Percentiles rank a stretch among this genome's conserved stretches.
Conservation (phyloP, 2,329 filamentous ascomycete species). For the Rhynchosporium agropyri region DNA sequence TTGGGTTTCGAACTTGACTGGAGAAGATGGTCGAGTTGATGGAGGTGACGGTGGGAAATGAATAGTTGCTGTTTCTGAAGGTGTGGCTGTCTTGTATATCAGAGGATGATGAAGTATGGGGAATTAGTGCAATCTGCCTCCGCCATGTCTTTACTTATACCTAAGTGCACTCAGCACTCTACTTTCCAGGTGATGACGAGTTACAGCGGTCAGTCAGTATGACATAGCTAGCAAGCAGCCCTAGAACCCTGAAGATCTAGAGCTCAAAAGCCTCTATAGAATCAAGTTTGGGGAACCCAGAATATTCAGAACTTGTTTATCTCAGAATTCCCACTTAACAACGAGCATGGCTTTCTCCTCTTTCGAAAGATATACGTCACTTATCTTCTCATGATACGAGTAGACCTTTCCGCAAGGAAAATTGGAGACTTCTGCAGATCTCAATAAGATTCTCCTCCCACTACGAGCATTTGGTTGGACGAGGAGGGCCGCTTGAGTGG, state of each 20-base stretch:
- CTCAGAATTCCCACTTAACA: background rate
- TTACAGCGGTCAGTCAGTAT: background rate
- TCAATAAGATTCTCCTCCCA: background rate
- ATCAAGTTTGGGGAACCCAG: slow-evolving; percentile 14
- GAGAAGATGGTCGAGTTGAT: slow-evolving; percentile 21
- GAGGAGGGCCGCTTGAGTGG: no score
- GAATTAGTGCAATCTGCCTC: background rate
- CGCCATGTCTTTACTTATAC: background rate
- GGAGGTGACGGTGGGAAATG: slow-evolving; percentile 24
- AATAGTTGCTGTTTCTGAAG: slow-evolving; percentile 15
- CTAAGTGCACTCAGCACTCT: background rate
- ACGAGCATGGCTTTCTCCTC: background rate
- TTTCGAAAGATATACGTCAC: background rate
- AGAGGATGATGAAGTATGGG: slow-evolving; percentile 2
- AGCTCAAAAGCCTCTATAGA: background rate
- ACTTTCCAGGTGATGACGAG: background rate
- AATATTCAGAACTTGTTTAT: background rate
- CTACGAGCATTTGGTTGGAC: background rate
- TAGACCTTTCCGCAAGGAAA: background rate
- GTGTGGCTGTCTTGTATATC: background rate
- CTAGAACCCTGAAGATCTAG: background rate
- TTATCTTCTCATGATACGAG: background rate
- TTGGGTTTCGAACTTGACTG: slow-evolving; percentile 5
- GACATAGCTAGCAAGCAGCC: slow-evolving; percentile 14
- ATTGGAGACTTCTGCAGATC: background rate